Evolutionary conservation across 2,329 filamentous ascomycete species (phyloP).

Genomic region (Pseudocercospora fijiensis): DNA sequence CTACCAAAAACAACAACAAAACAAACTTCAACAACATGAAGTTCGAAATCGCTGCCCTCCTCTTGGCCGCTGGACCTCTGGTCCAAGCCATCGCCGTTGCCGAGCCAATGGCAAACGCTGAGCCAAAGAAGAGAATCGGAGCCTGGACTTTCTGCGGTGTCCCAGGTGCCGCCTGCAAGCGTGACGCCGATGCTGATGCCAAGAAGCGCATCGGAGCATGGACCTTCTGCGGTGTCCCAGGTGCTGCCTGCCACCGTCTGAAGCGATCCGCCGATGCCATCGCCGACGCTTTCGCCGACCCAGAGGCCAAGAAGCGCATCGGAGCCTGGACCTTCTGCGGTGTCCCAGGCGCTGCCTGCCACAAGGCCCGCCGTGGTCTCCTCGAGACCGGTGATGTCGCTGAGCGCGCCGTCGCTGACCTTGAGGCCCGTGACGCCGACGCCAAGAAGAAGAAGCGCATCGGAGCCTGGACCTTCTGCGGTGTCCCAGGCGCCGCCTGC

Average conservation of each 20-base stretch:
- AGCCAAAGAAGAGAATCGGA: conserved; percentile 27
- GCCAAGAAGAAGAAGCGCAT: conserved; percentile 32
- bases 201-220: neutral
- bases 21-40: conserved; percentile 30
- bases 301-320: conserved; percentile 15
- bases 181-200: conserved; percentile 21
- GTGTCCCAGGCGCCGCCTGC: conserved; percentile 35
- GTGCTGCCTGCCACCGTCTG: conserved; percentile 36
- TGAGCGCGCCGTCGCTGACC: conserved; percentile 21
- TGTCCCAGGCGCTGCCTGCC: conserved; percentile 44
- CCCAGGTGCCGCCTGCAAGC: conserved; percentile 32
- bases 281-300: conserved; percentile 39
- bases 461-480: conserved; percentile 36
- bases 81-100: conserved; percentile 26
- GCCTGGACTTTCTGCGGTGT: conserved; percentile 39
- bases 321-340: conserved; percentile 38
- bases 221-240: conserved; percentile 24
- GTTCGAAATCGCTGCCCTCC: conserved; percentile 23
- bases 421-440: conserved; percentile 25
- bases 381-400: conserved; percentile 38
- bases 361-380: conserved; percentile 47
- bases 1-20: conserved; percentile 15
- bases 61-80: conserved; percentile 24
- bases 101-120: conserved; percentile 11
- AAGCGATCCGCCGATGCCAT: conserved; percentile 42